Evolutionary conservation across 1,284 basidiomycete genomes (phyloP), one percentile per base, ranked within the genome.

Genomic region (Ceratobasidium sp.): DNA sequence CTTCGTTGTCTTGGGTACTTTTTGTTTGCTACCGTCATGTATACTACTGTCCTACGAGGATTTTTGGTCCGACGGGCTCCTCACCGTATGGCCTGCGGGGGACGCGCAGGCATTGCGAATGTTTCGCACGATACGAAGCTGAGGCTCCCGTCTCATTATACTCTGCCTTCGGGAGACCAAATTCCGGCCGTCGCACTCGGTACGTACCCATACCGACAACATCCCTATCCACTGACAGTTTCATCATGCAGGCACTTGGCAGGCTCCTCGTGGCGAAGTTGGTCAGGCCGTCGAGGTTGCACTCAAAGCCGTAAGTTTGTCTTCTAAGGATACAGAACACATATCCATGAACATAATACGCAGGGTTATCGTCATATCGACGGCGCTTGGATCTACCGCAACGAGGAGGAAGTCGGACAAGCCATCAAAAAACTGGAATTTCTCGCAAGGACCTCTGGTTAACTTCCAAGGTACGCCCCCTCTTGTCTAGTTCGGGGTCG

Each of bases 371-470:
- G 80, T 32, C 82, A 83, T 77, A 80, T 84, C 52, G 83, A 84
- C 77, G 77, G 76, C 41, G 81, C 80, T 34, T 75, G 75, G 65
- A 76, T 78, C 18, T 81, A 80, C 70, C 59, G 72, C 28, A 76
- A 76, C 59, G 81, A 83, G 60, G 78, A 79, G 34, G 81, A 84
- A 74, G 80, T 84, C n/a, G 84, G 83, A 0, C 77, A 78, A 12
- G 84, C 82, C 0, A 76, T 85, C 73, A 81, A 82, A 74, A 80
- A 82, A 78, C 77, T 39, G 81, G 81, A 5, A 79, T 85, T 41
- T 77, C 82, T 69, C 79, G 84, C 57, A 80, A 83, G 72, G 81
- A 85, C 28, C 76, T 85, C 39, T 85, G 83, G 80, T 78, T 85
- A 73, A 85, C 84, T 52, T 78, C 77, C 59, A 81, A 81, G 57